These are phyloP conservation scores for Stemphylium vesicarium DNA, from an alignment of 2,329 filamentous ascomycete genomes.

Conservation along the genomic window DNA sequence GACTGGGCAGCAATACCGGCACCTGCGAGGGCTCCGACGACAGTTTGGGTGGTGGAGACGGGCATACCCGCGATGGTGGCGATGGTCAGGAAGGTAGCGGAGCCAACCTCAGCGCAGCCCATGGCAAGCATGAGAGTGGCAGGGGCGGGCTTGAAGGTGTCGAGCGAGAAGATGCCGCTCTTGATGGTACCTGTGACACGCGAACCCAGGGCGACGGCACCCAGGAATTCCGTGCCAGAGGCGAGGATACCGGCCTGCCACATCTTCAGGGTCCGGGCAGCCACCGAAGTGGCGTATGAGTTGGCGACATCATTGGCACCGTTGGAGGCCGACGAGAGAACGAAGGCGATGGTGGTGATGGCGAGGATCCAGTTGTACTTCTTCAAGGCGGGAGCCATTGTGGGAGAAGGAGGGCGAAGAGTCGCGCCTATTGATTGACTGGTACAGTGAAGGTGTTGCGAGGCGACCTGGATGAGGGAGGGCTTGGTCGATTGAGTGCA, in stretches of 20 bases:
- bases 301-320: slow-evolving; percentile 63
- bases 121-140: slow-evolving; percentile 65
- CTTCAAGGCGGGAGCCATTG: slow-evolving; percentile 14
- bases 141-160: slow-evolving; percentile 56
- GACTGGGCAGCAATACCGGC: slow-evolving; percentile 60
- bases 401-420: slow-evolving; percentile 1
- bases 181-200: slow-evolving; percentile 67
- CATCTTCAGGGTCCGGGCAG: slow-evolving; percentile 60
- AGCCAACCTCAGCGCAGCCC: slow-evolving; percentile 57
- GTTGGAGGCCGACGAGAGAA: slow-evolving; percentile 46
- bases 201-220: slow-evolving; percentile 59
- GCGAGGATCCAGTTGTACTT: slow-evolving; percentile 52
- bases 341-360: slow-evolving; percentile 48
- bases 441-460: background rate
- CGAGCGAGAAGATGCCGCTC: slow-evolving; percentile 63
- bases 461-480: background rate
- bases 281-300: slow-evolving; percentile 54
- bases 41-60: slow-evolving; percentile 67
- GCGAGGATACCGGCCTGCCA: slow-evolving; percentile 59
- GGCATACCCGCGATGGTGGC: slow-evolving; percentile 63
- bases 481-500: background rate
- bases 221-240: slow-evolving; percentile 58
- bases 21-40: slow-evolving; percentile 66
- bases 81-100: slow-evolving; percentile 53
- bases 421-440: slow-evolving; percentile 3